Evolutionary conservation across 1,284 basidiomycete genomes (phyloP).

Genomic region (Ustilago sp.): DNA sequence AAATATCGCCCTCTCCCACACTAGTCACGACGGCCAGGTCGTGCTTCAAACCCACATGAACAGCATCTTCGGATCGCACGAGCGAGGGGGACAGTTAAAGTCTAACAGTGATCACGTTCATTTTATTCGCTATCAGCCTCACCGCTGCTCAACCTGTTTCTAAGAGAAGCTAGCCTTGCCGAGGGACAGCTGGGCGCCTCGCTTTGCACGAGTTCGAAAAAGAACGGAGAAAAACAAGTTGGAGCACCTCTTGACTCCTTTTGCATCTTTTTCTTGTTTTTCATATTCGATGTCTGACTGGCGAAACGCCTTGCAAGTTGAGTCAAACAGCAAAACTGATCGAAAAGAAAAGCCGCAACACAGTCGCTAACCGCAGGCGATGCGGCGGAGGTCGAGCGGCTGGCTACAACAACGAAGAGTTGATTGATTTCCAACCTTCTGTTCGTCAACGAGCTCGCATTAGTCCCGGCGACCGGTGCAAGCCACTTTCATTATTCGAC

Average conservation of each 20-base stretch:
- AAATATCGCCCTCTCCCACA: not conserved
- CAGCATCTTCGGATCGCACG: not conserved
- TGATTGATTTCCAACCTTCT: too few species aligned
- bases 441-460: slow-evolving; percentile 4
- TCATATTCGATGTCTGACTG: slow-evolving; percentile 8
- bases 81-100: not conserved
- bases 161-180: not conserved
- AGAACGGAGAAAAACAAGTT: not conserved
- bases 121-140: too few species aligned
- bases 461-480: slow-evolving; percentile 15
- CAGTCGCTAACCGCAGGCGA: slow-evolving; percentile 6
- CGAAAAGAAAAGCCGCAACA: not conserved
- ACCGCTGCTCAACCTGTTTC: not conserved
- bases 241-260: not conserved
- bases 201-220: slow-evolving; percentile 16
- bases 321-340: not conserved
- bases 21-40: not conserved
- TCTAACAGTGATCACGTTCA: too few species aligned
- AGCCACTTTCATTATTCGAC: not conserved
- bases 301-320: not conserved
- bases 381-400: slow-evolving; percentile 4
- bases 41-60: not conserved
- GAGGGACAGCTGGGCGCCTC: not conserved
- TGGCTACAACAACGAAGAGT: not conserved
- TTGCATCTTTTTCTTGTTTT: not conserved